phyloP scores from a whole-genome alignment of 1,284 basidiomycete species.

The Microbotryum scabiosae region DNA sequence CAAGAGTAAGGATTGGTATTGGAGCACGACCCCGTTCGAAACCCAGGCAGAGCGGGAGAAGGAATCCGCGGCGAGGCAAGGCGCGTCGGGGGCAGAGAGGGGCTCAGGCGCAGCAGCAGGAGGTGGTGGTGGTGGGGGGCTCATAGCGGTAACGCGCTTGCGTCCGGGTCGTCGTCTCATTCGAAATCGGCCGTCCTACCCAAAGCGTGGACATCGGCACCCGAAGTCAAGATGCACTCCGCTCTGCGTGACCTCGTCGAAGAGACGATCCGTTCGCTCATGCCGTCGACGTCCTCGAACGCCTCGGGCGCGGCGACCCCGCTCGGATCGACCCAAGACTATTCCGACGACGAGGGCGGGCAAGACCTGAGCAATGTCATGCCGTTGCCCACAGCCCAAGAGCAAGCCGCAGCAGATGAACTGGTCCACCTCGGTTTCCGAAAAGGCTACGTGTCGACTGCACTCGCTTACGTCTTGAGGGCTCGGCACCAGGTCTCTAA shows the following conservation, averaged over 20 bases:
- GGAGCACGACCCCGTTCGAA: constrained; percentile 71
- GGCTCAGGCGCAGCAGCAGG: constrained; percentile 4
- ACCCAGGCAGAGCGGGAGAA: constrained; percentile 54
- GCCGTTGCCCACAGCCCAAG: constrained; percentile 1
- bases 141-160: constrained; percentile 2
- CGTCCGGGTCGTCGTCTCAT: neutral
- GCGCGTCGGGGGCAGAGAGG: constrained; percentile 29
- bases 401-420: constrained; percentile 23
- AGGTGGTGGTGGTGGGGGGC: constrained; percentile 2
- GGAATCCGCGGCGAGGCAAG: constrained; percentile 43
- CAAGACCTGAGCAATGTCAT: too few species aligned
- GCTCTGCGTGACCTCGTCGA: constrained; percentile 72
- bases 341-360: neutral
- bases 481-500: neutral
- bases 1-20: constrained; percentile 73
- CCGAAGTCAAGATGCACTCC: constrained; percentile 78
- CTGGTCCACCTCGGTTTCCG: constrained; percentile 44
- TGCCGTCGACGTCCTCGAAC: constrained; percentile 5
- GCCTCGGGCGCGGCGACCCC: neutral
- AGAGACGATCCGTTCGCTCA: constrained; percentile 41
- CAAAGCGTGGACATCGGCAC: constrained; percentile 57
- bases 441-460: constrained; percentile 41
- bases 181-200: constrained; percentile 29
- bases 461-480: constrained; percentile 20
- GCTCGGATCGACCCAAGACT: neutral